Evolutionary conservation across 2,329 filamentous ascomycete genomes (phyloP).

Genomic region (Fusarium guadeloupense): DNA sequence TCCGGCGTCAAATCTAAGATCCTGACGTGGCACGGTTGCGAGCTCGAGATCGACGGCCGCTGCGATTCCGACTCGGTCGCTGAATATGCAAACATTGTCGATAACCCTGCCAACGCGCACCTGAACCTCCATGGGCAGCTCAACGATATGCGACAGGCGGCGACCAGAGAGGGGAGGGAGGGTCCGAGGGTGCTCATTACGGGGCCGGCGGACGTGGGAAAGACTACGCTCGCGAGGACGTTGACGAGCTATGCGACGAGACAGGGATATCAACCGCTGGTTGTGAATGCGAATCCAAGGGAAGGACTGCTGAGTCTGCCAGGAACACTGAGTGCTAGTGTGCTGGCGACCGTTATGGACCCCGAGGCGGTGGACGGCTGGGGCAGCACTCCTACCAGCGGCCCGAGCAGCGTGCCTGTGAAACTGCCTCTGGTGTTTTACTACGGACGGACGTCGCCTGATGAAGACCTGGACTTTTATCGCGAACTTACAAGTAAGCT

Average conservation of each 20-base stretch:
- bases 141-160: constrained; percentile 73
- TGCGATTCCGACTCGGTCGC: constrained; percentile 65
- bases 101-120: constrained; percentile 83
- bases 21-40: constrained; percentile 91
- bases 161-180: constrained; percentile 57
- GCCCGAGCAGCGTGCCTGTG: constrained; percentile 85
- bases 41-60: constrained; percentile 76
- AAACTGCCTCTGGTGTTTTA: constrained; percentile 93
- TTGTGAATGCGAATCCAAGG: constrained; percentile 84
- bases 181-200: constrained; percentile 88
- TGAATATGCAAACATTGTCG: constrained; percentile 73
- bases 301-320: constrained; percentile 83
- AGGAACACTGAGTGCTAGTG: constrained; percentile 85
- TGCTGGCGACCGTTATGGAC: constrained; percentile 87
- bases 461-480: constrained; percentile 78
- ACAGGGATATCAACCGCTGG: constrained; percentile 76
- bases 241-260: constrained; percentile 83
- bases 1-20: constrained; percentile 85
- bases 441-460: constrained; percentile 78
- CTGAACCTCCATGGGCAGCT: constrained; percentile 90
- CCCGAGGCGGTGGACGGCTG: constrained; percentile 81
- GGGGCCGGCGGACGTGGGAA: constrained; percentile 80
- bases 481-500: constrained; percentile 78
- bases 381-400: constrained; percentile 90
- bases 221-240: constrained; percentile 81